Base-by-base conservation (phyloP, 306 rosid species). In the Citrullus colocynthis region DNA sequence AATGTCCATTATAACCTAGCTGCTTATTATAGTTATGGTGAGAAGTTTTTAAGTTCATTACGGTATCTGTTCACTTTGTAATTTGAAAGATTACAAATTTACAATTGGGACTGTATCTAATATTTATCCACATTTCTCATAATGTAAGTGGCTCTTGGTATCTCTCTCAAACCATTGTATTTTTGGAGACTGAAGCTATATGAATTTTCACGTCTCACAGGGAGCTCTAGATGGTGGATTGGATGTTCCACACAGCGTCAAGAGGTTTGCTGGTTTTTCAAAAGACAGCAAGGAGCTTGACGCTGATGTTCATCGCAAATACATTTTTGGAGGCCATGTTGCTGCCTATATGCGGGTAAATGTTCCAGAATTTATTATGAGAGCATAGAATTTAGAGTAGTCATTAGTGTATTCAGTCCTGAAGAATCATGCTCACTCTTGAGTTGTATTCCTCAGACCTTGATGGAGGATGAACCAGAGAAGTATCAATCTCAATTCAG, bases 161-260 rank as follows among this genome's bases (percentile, higher is more conserved):
- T 15, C 14, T 63, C 18, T 63, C 42, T 65, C 24, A 16, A 17
- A 7, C 15, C 28, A 4, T 16, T 65, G 15, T 65, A 7, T 65
- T n/a, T 45, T 12, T 70, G 4, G 57, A 70, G 57, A 42, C 39
- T 71, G 39, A 71, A 71, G 57, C 75, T 45, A 71, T 55, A 32
- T 32, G 83, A 87, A 57, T 21, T 21, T 87, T 89, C 17, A 88
- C 56, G 88, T 93, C 30, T 79, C 87, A 3, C 88, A 89, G 90
- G 97, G 94, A 52, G 91, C 89, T 49, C 59, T 91, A 15, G 97
- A 88, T 41, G 97, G 97, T 2, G 97, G 96, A 14, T 58, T 90
- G 78, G 97, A 92, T 67, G 84, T 92, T 58, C 96, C 96, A 10
- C 93, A 90, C 73, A 81, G 87, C 49, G 97, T 88, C 58, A 91